Conservation (phyloP, 2,329 filamentous ascomycete genomes). For the Nemania diffusa region DNA sequence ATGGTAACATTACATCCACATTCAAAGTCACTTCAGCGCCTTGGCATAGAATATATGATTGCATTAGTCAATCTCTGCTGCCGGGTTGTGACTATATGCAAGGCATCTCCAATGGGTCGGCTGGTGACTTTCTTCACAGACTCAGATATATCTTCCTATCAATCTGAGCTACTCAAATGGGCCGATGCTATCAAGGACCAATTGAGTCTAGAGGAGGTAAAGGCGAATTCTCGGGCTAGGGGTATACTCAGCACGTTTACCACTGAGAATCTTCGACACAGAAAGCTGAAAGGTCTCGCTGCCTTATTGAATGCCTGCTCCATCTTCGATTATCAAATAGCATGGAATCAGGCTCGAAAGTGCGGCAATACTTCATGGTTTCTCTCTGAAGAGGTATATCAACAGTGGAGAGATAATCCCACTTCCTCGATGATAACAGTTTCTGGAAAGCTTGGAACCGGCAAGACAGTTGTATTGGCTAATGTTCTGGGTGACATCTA, state of each 20-base stretch:
- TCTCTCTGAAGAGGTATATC: background rate
- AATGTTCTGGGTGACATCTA: conserved; percentile 57
- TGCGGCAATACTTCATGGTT: conserved; percentile 50
- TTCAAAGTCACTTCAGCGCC: conserved; percentile 51
- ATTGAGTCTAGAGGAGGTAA: conserved; percentile 19
- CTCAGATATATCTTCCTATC: conserved; percentile 47
- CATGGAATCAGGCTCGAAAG: conserved; percentile 57
- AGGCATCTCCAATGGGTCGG: conserved; percentile 49
- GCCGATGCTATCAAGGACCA: conserved; percentile 52
- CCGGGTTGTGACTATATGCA: conserved; percentile 47
- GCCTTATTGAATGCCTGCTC: conserved; percentile 55
- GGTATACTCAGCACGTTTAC: background rate
- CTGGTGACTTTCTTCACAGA: conserved; percentile 49
- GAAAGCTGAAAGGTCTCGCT: conserved; percentile 24
- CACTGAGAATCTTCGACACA: background rate
- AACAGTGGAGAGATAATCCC: conserved; percentile 2
- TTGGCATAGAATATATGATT: conserved; percentile 56
- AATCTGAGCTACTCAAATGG: conserved; percentile 51
- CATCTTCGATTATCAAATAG: conserved; percentile 52
- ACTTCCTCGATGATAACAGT: conserved; percentile 48
- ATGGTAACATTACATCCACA: conserved; percentile 54
- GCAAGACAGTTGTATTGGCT: conserved; percentile 58
- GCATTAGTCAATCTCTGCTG: conserved; percentile 54
- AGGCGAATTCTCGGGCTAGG: conserved; percentile 11
- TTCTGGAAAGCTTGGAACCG: conserved; percentile 55